Evolutionary conservation across 2,329 filamentous ascomycete genomes (phyloP).

Genomic region (Gremmenia infestans): DNA sequence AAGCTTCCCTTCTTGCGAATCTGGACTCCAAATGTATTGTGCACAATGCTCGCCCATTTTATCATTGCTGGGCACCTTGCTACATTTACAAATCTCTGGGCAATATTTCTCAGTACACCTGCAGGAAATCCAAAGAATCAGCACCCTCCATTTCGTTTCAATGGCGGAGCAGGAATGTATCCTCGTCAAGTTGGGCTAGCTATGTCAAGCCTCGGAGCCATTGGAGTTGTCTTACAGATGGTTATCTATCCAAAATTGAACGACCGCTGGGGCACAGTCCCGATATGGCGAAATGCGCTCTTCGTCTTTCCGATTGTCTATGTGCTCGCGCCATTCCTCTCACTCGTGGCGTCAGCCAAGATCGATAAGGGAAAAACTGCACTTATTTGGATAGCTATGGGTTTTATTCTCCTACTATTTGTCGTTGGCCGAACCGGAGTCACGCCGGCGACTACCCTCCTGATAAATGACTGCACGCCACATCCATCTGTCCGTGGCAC

Average conservation of each 20-base stretch:
- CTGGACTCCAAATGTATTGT: slow-evolving; percentile 27
- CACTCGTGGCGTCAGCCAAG: slow-evolving; percentile 43
- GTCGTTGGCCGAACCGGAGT: too few relatives aligned
- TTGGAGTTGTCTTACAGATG: slow-evolving; percentile 67
- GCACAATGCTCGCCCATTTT: slow-evolving; percentile 50
- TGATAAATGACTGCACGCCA: too few relatives aligned
- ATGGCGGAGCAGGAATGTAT: slow-evolving; percentile 68
- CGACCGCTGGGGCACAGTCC: slow-evolving; percentile 58
- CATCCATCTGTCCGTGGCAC: too few relatives aligned
- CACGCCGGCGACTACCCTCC: too few relatives aligned
- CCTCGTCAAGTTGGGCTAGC: slow-evolving; percentile 67
- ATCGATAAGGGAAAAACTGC: too few relatives aligned
- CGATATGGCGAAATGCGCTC: slow-evolving; percentile 60
- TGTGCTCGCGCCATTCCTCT: slow-evolving; percentile 62
- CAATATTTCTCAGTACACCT: slow-evolving; percentile 48
- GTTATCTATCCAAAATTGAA: slow-evolving; percentile 67
- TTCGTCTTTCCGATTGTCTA: slow-evolving; percentile 67
- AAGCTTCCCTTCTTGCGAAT: slow-evolving; percentile 16
- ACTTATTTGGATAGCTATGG: too few relatives aligned
- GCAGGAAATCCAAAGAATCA: neutral
- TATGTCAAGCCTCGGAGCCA: slow-evolving; percentile 67
- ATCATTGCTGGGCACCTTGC: slow-evolving; percentile 27
- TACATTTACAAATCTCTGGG: slow-evolving; percentile 55
- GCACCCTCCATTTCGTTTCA: slow-evolving; percentile 36
- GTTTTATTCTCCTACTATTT: too few relatives aligned